Base-by-base conservation (phyloP, 2,329 filamentous ascomycete species). In the Microdochium bolleyi region DNA sequence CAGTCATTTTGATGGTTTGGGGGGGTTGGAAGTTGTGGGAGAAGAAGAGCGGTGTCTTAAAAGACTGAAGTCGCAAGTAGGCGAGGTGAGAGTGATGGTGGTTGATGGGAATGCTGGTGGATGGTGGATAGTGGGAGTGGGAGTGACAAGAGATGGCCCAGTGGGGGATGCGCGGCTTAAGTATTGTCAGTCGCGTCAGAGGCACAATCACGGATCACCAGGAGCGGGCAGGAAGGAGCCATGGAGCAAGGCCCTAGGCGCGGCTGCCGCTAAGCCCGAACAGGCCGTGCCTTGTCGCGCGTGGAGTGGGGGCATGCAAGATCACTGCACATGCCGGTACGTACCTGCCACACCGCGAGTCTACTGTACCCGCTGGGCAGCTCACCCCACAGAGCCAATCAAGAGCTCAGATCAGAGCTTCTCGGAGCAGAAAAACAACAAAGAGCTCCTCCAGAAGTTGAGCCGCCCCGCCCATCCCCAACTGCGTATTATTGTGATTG, bases 1-100 rank as follows among this genome's bases (percentile, higher is more conserved):
- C 92, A 90, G 94, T 95, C 94, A 99, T 99, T 88, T 89, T 96
- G 87, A 83, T 71, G 61, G 62, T 68, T 65, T 65, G 61, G 63
- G 64, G 64, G 58, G 22, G 48, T 27, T 16, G 4, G 24, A 48
- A 48, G 25, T 7, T 48, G 48, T 56, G 57, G 50, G 53, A 57
- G 54, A 53, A 50, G 56, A 52, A 51, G 54, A 58, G 53, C 53
- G 54, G 48, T 49, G 50, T 38, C 49, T 55, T 57, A 56, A 51
- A 61, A 58, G 57, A 57, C 50, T 53, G 56, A 49, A 24, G 54
- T 54, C 55, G 62, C 65, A 63, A 63, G 63, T 63, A 64, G 58
- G 60, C 61, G 41, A 62, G 67, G 50, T 52, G 56, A 53, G 61
- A 58, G 65, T 66, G 64, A 63, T 64, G 64, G 64, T 64, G 56